A percentile compares a stretch with the other conserved stretches of the same genome.
Evolutionary conservation across 129 eudicot species (phyloP).

Genomic region (Flaveria robusta): DNA sequence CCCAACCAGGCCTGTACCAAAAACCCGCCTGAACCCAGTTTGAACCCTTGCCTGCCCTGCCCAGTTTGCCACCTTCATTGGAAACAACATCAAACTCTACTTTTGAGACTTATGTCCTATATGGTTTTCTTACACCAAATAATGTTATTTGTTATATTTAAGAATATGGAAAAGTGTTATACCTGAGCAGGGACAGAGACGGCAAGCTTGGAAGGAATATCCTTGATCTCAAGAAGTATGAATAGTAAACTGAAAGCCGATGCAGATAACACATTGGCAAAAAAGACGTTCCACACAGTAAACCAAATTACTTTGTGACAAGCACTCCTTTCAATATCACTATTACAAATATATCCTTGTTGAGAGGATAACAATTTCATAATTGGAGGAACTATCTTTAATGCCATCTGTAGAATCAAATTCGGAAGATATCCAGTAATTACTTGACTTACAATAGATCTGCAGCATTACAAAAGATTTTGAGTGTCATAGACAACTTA

Average conservation of each 20-base stretch:
- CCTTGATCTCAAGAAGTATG: slow-evolving; percentile 45
- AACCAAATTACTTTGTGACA: slow-evolving; percentile 62
- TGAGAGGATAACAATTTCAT: slow-evolving; percentile 61
- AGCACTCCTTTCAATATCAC: slow-evolving; percentile 68
- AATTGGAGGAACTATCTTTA: slow-evolving; percentile 55
- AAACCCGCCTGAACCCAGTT: neutral
- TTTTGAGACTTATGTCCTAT: neutral
- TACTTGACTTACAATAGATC: slow-evolving; percentile 54
- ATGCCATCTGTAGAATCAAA: slow-evolving; percentile 56
- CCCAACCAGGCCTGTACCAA: neutral
- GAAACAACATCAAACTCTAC: neutral
- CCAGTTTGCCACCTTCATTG: neutral
- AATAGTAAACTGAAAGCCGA: slow-evolving; percentile 46
- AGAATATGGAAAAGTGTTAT: slow-evolving; percentile 1
- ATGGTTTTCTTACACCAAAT: slow-evolving; percentile 9
- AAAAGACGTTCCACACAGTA: slow-evolving; percentile 61
- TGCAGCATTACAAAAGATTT: slow-evolving; percentile 34
- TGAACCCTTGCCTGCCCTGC: neutral
- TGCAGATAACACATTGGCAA: slow-evolving; percentile 64
- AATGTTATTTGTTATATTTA: neutral
- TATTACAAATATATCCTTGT: slow-evolving; percentile 54
- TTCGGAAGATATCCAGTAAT: slow-evolving; percentile 72
- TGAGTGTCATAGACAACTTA: slow-evolving; percentile 2
- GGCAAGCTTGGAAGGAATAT: slow-evolving; percentile 56
- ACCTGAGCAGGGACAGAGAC: slow-evolving; percentile 71